Base-by-base conservation (phyloP, 139 green algal species). In the Micractinium sp. region DNA sequence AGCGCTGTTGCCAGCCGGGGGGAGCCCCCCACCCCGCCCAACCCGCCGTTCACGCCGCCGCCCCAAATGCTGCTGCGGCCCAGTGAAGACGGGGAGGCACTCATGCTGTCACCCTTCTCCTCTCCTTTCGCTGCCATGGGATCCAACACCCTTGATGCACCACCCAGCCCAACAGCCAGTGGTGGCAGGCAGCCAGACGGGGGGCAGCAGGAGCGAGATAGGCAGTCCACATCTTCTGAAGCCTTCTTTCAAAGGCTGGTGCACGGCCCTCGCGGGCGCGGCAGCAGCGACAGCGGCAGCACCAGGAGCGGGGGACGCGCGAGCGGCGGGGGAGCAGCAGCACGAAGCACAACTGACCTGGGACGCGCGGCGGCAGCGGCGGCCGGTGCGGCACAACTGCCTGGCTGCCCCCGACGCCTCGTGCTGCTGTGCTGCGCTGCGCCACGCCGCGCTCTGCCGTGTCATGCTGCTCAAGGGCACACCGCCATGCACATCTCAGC, bases 101-200 rank as follows among this genome's bases (percentile, higher is more conserved):
- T n/a, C 79, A 69, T 87, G 82, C 36, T 56, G 9, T 87, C 82
- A 25, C 82, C 82, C 2, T 87, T 87, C 78, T 60, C 82, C 31
- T 31, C 31, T 77, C 31, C 74, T 53, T 18, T 29, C 0, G 74
- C 15, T 22, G 74, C 60, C 2, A 0, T 23, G 14, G 33, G 41
- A 0, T 3, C 39, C 33, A 47, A 36, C 33, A 56, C 15, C n/a
- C n/a, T n/a, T 23, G 53, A 19, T 3, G 80, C 60, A 19, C 33
- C n/a, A 22, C 53, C 15, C 74, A 47, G 38, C 41, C 20, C 31
- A 16, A 31, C 3, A 63, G 14, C 60, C 20, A 56, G 5, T 56
- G 47, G 7, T 9, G 47, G 1, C 0, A 9, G 14, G 47, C 47
- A 19, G 79, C 31, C 25, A 27, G 29, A 47, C 29, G 31, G 0